Evolutionary conservation across 768 basidiomycete species (phyloP), one percentile per base, ranked within the genome.

Genomic region (Phaeolepiota aurea): DNA sequence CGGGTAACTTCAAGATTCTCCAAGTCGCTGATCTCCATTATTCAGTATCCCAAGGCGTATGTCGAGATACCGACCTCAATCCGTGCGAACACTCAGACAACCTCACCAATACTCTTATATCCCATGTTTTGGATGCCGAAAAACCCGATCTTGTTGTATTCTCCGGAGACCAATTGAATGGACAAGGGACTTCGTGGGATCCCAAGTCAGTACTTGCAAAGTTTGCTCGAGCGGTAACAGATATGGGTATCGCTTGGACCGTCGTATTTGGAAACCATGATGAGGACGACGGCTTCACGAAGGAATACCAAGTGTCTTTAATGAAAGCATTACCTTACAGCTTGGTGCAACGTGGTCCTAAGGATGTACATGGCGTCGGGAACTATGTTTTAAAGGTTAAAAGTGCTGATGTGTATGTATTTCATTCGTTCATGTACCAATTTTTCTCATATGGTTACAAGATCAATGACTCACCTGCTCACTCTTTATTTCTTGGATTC

Each of bases 231-330:
- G 77, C 79, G 0, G 87, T 87, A 3, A 83, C 82, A 11, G 76
- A 81, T 10, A 74, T 80, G 35, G 61, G 71, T 15, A 83, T 94
- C 25, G 87, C 93, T 0, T 99, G 93, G 93, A 78, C 89, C 3
- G 84, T 81, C 0, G 74, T 97, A 2, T 93, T 97, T 58, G 94
- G 94, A 1, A 97, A 99, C 54, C 94, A 99, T 58, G 94, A 97
- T 49, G 74, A 78, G 32, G 85, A 92, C 44, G 71, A 77, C 37
- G 84, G 82, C 49, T 69, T 49, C 44, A 49, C 63, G 20, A 78
- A 81, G 47, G 75, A 71, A 20, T 71, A 77, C 13, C 88, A 93
- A 52, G 54, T 89, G 44, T 64, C 66, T 45, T 60, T 82, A 50
- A 75, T 91, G 76, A 79, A 83, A 54, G 72, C 66, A 1, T 65